These are phyloP conservation scores for Lonicera japonica DNA, from an alignment of 129 eudicot genomes.

Conservation along the genomic window DNA sequence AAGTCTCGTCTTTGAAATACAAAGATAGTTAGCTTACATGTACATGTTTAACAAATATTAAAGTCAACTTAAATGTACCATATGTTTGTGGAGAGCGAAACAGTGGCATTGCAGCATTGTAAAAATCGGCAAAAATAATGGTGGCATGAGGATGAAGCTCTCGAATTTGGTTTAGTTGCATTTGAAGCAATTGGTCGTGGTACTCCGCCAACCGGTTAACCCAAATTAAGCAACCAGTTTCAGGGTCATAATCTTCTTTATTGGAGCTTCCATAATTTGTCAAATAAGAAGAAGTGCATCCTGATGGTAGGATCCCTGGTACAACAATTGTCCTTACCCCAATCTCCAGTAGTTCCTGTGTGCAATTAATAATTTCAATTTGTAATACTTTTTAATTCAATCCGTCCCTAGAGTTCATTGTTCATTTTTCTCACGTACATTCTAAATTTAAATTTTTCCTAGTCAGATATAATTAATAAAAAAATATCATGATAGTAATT, in stretches of 20 bases:
- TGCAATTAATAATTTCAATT: no score
- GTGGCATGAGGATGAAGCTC: background rate
- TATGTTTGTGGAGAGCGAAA: background rate
- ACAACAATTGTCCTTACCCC: background rate
- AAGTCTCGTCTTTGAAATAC: no score
- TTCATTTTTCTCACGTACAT: no score
- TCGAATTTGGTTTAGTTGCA: background rate
- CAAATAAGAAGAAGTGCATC: background rate
- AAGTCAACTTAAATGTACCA: background rate
- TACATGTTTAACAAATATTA: no score
- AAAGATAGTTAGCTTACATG: no score
- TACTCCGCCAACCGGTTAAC: background rate
- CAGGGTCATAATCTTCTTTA: background rate
- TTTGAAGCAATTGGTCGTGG: background rate
- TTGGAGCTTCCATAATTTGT: background rate
- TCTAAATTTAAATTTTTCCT: no score
- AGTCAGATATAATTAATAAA: no score
- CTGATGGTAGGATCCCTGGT: background rate
- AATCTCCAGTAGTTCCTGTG: background rate
- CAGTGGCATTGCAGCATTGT: background rate
- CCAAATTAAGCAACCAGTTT: background rate
- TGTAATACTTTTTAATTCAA: background rate
- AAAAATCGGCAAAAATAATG: background rate
- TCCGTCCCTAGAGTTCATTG: background rate
- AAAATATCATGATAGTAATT: background rate